Evolutionary conservation across 768 basidiomycete genomes (phyloP), one percentile per base, ranked within the genome.

Genomic region (Leucocoprinus sp.): DNA sequence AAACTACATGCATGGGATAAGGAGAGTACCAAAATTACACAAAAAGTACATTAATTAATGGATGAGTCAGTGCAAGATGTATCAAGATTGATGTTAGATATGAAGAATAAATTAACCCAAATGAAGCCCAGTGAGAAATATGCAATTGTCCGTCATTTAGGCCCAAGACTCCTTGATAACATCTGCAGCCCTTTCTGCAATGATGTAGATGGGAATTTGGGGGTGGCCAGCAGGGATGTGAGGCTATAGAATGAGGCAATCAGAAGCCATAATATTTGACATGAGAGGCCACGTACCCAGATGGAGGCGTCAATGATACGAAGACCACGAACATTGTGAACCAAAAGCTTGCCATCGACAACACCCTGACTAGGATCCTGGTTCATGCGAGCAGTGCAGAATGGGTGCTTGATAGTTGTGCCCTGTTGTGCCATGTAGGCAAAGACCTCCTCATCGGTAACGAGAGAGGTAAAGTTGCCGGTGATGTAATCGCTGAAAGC

Each of bases 281-380:
- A 8, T 5, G 31, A n/a, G 31, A 5, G 36, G 26, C 8, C 2
- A 8, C 40, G 17, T 28, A 57, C 62, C 41, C 49, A 43, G 46
- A 54, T 57, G 15, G 62, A 63, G 3, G 56, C 59, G 52, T 67
- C 64, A 14, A 67, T 60, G 11, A 67, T 45, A 12, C 66, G 55
- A 31, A 67, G 39, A 8, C 60, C 64, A 3, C 33, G 27, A 4
- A 55, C 52, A 1, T 57, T 56, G 48, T 65, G 63, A 12, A 66
- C 56, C 5, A 37, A 41, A 12, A 67, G 46, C 31, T 62, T 45
- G 3, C 62, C 54, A 45, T 63, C 57, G 4, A 64, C 58, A 12
- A 64, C 64, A 9, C 63, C 64, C 21, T 37, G 49, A 8, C 29
- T 23, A 3, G 57, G 55, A 17, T 49, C 36, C 14, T 37, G 37